Evolutionary conservation across 2,329 filamentous ascomycete genomes (phyloP), one percentile per base, ranked within the genome.

Genomic region (Neofusicoccum kwambonambiense): DNA sequence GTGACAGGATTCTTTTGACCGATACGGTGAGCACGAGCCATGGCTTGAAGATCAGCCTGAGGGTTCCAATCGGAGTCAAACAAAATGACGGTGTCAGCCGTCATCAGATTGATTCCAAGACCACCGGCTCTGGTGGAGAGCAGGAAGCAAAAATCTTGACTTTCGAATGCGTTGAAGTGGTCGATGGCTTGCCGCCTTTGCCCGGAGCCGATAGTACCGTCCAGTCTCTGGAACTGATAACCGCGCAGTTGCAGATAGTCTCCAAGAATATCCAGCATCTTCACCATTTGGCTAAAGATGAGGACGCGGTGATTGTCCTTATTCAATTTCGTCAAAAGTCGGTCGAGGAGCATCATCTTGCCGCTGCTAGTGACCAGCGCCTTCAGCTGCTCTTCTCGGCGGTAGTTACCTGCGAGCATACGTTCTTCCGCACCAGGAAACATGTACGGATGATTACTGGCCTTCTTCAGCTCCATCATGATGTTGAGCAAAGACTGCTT

Each of bases 11-110:
- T 93, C 76, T 95, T 97, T 76, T 99, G 95, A 2, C 95, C 95
- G 69, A 99, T 99, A 77, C 95, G 91, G 79, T 99, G 96, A 65
- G 96, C 96, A 78, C 95, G 90, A 65, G 95, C 95, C 95, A 99
- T 99, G 45, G 95, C 95, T 77, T 99, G 95, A 70, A 99, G 81
- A 82, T 99, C 96, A 6, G 95, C 95, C 76, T 99, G 95, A 17
- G 95, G 96, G 70, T 99, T 99, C 95, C 96, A 99, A 73, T 97
- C 93, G 0, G 95, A 98, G 76, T 99, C 96, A 72, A 98, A 99
- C 50, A 99, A 90, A 71, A 99, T 89, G 69, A 99, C 95, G 0
- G 95, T 99, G 73, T 99, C 96, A 7, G 95, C 95, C 27, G 95
- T 98, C 92, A 98, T 99, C 62, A 99, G 80, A 72, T 99, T 99